Evolutionary conservation across 2,329 filamentous ascomycete genomes (phyloP), one percentile per base, ranked within the genome.

Genomic region (Leptodontidium sp.): DNA sequence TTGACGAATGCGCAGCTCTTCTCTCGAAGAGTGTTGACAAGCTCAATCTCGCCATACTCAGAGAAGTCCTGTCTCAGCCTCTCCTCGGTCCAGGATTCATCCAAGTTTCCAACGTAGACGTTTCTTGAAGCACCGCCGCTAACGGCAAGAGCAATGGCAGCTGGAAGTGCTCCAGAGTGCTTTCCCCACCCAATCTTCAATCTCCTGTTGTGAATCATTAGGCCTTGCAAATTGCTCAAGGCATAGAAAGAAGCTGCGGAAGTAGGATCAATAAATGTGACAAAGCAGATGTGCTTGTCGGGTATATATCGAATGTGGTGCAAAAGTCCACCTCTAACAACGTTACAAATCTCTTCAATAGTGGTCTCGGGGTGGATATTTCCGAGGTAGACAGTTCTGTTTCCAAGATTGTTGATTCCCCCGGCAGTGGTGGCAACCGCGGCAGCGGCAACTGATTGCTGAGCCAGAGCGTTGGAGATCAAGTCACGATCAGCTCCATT

Each of bases 1-100:
- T 99, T 99, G 80, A 99, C 96, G 79, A 99, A 99, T 0, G 96
- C 96, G 80, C 96, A 99, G 84, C 94, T 98, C 90, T 99, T 99
- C 85, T 99, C 96, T 65, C 96, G 91, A 69, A 99, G 85, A 17
- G 96, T 93, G 82, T 99, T 99, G 72, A 99, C 94, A 72, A 99
- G 85, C 83, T 99, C 96, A 77, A 99, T 98, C 82, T 99, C 96
- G 73, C 96, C 96, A 77, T 93, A 98, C 80, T 98, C 95, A 43
- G 94, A 93, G 80, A 99, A 99, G 82, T 99, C 96, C 80, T 98
- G 94, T 78, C 94, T 90, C 75, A 99, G 85, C 68, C 95, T 92
- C 75, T 99, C 96, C 84, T 99, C 96, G 3, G 91, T 97, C 94
- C 95, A 99, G 0, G 93, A 93, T 82, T 98, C 96, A 75, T 99